A percentile compares a stretch with the other conserved stretches of the same genome.
These are phyloP conservation scores for Suhomyces taliae DNA, from an alignment of 1,139 yeast species.

Conservation along the genomic window DNA sequence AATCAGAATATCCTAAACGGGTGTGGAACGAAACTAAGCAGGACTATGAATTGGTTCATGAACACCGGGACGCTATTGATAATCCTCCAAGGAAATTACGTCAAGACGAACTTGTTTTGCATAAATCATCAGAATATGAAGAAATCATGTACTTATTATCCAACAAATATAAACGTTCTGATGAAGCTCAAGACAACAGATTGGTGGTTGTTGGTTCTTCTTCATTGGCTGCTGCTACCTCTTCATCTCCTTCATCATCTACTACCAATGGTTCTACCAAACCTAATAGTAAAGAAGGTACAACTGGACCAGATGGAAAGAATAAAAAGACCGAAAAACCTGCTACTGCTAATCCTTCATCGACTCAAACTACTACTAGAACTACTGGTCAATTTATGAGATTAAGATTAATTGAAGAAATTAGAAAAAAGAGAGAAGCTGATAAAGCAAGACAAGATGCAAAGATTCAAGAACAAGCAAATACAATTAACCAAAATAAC, in stretches of 20 bases:
- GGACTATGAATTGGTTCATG: conserved; percentile 33
- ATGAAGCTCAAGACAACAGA: conserved; percentile 40
- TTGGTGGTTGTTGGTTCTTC: conserved; percentile 44
- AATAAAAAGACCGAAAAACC: conserved; percentile 26
- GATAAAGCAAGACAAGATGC: conserved; percentile 47
- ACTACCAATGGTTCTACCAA: conserved; percentile 21
- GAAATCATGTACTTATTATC: conserved; percentile 70
- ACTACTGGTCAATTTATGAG: conserved; percentile 50
- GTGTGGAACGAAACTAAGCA: conserved; percentile 38
- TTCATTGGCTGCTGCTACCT: conserved; percentile 20
- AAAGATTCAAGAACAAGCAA: conserved; percentile 32
- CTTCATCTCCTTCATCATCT: conserved; percentile 20
- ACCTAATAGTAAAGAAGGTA: conserved; percentile 15
- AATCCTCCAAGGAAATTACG: conserved; percentile 46
- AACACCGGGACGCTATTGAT: conserved; percentile 50
- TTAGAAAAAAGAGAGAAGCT: conserved; percentile 45
- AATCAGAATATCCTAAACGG: conserved; percentile 45
- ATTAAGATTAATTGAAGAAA: conserved; percentile 47
- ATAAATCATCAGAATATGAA: conserved; percentile 85
- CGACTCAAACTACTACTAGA: conserved; percentile 21
- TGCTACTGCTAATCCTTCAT: conserved; percentile 15
- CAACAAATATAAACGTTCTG: conserved; percentile 39
- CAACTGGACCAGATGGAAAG: conserved; percentile 23
- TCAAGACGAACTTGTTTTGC: conserved; percentile 50
- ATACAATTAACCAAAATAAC: conserved; percentile 17